Conservation (phyloP, 306 rosid genomes). For the Astragalus glycyphyllos region DNA sequence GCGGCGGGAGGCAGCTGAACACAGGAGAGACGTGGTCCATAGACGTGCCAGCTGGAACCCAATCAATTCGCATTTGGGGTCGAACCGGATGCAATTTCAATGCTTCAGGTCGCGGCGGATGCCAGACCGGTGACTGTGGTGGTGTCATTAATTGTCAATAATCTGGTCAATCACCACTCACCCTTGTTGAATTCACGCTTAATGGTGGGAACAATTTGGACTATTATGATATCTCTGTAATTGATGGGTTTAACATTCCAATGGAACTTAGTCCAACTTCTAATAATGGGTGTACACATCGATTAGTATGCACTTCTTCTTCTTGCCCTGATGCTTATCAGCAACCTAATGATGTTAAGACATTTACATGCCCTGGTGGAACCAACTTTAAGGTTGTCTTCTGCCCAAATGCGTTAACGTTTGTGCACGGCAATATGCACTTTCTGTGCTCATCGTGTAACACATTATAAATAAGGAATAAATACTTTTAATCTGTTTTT, state of each 20-base stretch:
- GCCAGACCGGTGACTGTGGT: conserved; percentile 66
- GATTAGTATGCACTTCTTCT: background rate
- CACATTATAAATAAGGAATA: too few species aligned
- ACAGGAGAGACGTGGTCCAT: conserved; percentile 44
- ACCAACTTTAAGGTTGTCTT: conserved; percentile 3
- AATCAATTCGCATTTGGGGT: conserved; percentile 58
- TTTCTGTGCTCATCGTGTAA: too few species aligned
- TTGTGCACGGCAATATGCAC: too few species aligned
- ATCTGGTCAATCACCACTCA: background rate
- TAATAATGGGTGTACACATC: background rate
- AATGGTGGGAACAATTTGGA: background rate
- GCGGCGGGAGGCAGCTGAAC: conserved; percentile 48
- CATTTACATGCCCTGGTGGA: background rate
- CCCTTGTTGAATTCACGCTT: conserved; percentile 9
- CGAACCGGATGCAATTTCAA: conserved; percentile 68
- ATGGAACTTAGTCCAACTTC: conserved; percentile 3
- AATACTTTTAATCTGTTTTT: too few species aligned
- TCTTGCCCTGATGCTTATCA: conserved; percentile 16
- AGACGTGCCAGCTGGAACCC: conserved; percentile 35
- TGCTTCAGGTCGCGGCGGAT: conserved; percentile 43
- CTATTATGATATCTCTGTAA: background rate
- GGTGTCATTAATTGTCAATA: conserved; percentile 35
- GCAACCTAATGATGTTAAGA: background rate
- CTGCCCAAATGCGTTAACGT: background rate
- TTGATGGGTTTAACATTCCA: conserved; percentile 30